A percentile compares a stretch with the other conserved stretches of the same genome.
phyloP scores from a whole-genome alignment of 768 basidiomycete species.

The Udeniomyces megalosporus region DNA sequence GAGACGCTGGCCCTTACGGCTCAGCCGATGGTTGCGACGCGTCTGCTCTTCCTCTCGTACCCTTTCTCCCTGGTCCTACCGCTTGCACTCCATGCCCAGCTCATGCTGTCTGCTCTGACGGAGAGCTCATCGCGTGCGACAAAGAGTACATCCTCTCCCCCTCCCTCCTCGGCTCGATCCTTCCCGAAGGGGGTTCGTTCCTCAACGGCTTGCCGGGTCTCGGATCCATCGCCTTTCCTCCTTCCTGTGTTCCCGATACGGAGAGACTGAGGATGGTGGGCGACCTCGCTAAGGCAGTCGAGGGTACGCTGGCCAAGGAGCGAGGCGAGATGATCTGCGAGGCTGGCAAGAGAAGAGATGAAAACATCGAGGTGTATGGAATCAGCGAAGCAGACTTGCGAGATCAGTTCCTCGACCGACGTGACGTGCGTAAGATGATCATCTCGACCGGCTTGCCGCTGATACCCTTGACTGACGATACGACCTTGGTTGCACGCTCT shows the following conservation, averaged over 20 bases:
- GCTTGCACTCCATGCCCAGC: slow-evolving; percentile 31
- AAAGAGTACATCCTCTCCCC: slow-evolving; percentile 27
- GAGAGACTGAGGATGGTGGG: slow-evolving; percentile 40
- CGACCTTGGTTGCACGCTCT: not conserved
- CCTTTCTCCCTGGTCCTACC: slow-evolving; percentile 22
- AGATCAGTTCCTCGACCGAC: slow-evolving; percentile 24
- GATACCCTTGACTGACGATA: slow-evolving; percentile 39
- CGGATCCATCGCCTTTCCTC: slow-evolving; percentile 26
- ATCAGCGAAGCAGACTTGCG: slow-evolving; percentile 44
- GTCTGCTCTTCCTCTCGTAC: slow-evolving; percentile 24
- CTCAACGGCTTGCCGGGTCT: slow-evolving; percentile 24
- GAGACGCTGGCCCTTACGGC: slow-evolving; percentile 12
- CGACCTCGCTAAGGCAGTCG: slow-evolving; percentile 54
- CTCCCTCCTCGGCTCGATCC: slow-evolving; percentile 9
- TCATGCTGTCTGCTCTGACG: slow-evolving; percentile 28
- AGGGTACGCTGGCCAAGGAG: slow-evolving; percentile 45
- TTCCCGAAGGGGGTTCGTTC: slow-evolving; percentile 17
- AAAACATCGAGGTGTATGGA: slow-evolving; percentile 60
- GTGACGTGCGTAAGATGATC: slow-evolving; percentile 11
- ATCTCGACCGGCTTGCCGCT: slow-evolving; percentile 32
- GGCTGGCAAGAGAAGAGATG: slow-evolving; percentile 35
- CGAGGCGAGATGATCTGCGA: slow-evolving; percentile 49
- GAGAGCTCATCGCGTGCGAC: slow-evolving; percentile 26
- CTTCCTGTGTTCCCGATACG: slow-evolving; percentile 31
- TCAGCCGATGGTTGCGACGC: slow-evolving; percentile 22